Evolutionary conservation across 371 early-diverging fungal species (phyloP), one percentile per base, ranked within the genome.

Genomic region (Coemansia sp.): DNA sequence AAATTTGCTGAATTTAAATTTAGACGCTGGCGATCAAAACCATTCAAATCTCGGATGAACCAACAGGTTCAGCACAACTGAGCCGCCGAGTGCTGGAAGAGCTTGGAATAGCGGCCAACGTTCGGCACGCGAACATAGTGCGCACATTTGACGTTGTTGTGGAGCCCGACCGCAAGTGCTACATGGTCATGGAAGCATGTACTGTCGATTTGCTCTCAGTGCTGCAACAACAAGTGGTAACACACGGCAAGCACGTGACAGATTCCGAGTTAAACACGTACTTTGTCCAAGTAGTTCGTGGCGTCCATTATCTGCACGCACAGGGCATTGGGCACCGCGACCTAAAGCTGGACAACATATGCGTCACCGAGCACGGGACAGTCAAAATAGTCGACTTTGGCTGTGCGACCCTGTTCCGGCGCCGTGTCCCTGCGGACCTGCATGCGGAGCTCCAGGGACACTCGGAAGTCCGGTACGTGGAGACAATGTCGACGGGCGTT

Each of bases 351-450:
- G 94, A 93, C 67, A 95, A 95, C 71, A 76, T 91, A n/a, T 86
- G 93, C 7, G 72, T 92, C 60, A 84, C 85, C 62, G 86, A 85
- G 65, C 69, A 76, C 13, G 88, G 89, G 8, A 85, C 85, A 12
- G 75, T 95, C 36, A 95, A 95, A 75, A 90, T 96, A 44, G 90
- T 92, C 36, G 97, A 97, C 77, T 95, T 96, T 85, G 99, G 99
- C 53, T 82, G 65, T 58, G 82, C 77, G 57, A 80, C 80, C 24
- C 54, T 73, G 53, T 80, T 79, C 46, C 60, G 80, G 26, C 59
- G 70, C 23, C 60, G 71, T n/a, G 51, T n/a, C 36, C 36, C 36
- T 36, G 36, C 3, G 36, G 36, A 12, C 12, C 36, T 36, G 36
- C 36, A 36, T 36, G 36, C 36, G 11, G 36, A 12, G 12, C 36